phyloP scores from a whole-genome alignment of 495 filamentous ascomycete genomes.

The Eremomyces bilateralis region DNA sequence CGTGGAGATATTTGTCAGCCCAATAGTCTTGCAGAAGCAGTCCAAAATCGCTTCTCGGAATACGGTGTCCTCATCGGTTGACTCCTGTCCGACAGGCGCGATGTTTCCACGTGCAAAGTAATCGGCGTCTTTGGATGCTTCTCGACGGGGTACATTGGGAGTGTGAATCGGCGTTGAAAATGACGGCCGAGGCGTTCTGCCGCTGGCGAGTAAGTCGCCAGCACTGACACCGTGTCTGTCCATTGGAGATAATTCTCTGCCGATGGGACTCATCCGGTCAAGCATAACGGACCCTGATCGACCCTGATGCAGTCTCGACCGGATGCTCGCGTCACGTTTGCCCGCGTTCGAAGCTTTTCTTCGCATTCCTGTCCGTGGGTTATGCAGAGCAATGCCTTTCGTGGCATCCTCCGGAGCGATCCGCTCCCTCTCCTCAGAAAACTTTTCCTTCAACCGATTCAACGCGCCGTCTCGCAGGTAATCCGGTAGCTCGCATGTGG shows the following conservation, averaged over 20 bases:
- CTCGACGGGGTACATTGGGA: no score
- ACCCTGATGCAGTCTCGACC: no score
- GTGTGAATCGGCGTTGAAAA: no score
- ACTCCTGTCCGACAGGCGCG: conserved; percentile 41
- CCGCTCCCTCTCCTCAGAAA: conserved; percentile 45
- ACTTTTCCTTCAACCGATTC: conserved; percentile 81
- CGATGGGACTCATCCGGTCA: no score
- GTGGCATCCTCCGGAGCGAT: conserved; percentile 62
- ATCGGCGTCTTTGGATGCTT: conserved; percentile 2
- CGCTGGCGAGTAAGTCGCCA: conserved; percentile 52
- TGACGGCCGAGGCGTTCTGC: conserved; percentile 24
- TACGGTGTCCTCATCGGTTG: conserved; percentile 58
- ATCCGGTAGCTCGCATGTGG: conserved; percentile 77
- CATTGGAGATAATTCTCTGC: conserved; percentile 1
- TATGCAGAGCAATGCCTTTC: conserved; percentile 93
- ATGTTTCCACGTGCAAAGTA: background rate
- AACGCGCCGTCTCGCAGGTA: conserved; percentile 69
- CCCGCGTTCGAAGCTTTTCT: no score
- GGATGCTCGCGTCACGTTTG: no score
- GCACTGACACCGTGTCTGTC: conserved; percentile 17
- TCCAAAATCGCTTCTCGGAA: conserved; percentile 83
- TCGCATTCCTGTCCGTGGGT: conserved; percentile 44
- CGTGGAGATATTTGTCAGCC: conserved; percentile 46
- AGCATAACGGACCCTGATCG: no score
- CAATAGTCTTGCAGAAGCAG: conserved; percentile 89